These are phyloP conservation scores for Plasmodium falciparum DNA, from an alignment of 169 alveolate species.

Conservation along the genomic window DNA sequence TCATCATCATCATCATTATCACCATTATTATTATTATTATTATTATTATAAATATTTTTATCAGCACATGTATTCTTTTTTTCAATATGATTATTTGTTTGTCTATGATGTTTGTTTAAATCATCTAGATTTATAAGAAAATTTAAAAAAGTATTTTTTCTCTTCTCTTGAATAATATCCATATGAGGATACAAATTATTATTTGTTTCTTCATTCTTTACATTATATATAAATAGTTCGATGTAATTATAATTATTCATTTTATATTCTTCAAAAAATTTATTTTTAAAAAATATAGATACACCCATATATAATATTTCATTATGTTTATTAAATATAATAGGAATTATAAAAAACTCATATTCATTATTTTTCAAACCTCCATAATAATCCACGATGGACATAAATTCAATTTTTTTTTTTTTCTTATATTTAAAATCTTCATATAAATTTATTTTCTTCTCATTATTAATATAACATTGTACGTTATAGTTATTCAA, in stretches of 20 bases:
- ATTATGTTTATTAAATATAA: slow-evolving; percentile 50
- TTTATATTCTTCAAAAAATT: slow-evolving; percentile 49
- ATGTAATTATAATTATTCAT: slow-evolving; percentile 40
- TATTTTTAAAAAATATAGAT: slow-evolving; percentile 46
- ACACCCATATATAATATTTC: slow-evolving; percentile 67
- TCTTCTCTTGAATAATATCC: background rate
- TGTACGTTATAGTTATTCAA: slow-evolving; percentile 46
- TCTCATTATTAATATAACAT: slow-evolving; percentile 69
- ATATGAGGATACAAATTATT: background rate
- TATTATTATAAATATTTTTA: background rate
- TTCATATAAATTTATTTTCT: slow-evolving; percentile 49
- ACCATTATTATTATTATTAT: background rate
- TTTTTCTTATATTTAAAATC: slow-evolving; percentile 62
- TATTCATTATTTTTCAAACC: slow-evolving; percentile 30
- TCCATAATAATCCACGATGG: slow-evolving; percentile 60
- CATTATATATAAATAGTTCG: slow-evolving; percentile 34
- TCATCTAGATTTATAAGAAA: slow-evolving; percentile 35
- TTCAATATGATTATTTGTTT: background rate
- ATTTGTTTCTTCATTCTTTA: background rate
- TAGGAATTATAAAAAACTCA: slow-evolving; percentile 60
- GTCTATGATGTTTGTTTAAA: slow-evolving; percentile 3
- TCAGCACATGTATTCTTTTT: background rate
- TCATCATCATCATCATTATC: background rate
- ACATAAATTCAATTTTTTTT: slow-evolving; percentile 19
- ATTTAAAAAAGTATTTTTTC: background rate